These are phyloP conservation scores for Myriosclerotinia duriaeana DNA, from an alignment of 2,329 filamentous ascomycete species.

Conservation along the genomic window DNA sequence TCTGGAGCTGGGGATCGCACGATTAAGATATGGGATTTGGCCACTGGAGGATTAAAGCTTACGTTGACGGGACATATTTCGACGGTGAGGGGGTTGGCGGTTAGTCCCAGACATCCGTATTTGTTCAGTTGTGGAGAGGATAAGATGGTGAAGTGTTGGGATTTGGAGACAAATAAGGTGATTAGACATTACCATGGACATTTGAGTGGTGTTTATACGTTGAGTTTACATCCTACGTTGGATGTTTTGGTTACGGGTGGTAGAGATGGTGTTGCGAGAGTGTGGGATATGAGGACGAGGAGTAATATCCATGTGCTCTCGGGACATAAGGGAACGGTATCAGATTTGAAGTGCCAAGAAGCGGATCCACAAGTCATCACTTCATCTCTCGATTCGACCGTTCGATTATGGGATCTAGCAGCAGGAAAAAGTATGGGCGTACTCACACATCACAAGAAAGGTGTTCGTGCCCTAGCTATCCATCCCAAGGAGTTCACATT, in stretches of 20 bases:
- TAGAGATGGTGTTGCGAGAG: slow-evolving; percentile 87
- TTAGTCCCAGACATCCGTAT: slow-evolving; percentile 92
- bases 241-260: slow-evolving; percentile 95
- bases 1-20: slow-evolving; percentile 93
- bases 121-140: slow-evolving; percentile 97
- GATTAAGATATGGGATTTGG: slow-evolving; percentile 98
- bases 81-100: slow-evolving; percentile 85
- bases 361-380: slow-evolving; percentile 95
- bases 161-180: slow-evolving; percentile 98
- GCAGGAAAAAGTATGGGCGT: slow-evolving; percentile 96
- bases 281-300: slow-evolving; percentile 98
- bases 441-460: slow-evolving; percentile 97
- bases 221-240: slow-evolving; percentile 89
- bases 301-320: slow-evolving; percentile 92
- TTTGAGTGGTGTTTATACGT: slow-evolving; percentile 89
- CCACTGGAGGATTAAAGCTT: slow-evolving; percentile 76
- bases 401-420: slow-evolving; percentile 91
- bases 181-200: slow-evolving; percentile 98
- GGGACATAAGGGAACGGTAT: slow-evolving; percentile 87
- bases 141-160: slow-evolving; percentile 99
- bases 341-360: slow-evolving; percentile 89
- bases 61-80: slow-evolving; percentile 94
- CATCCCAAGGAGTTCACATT: slow-evolving; percentile 97
- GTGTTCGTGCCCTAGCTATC: slow-evolving; percentile 77
- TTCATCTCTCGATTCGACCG: slow-evolving; percentile 86